A percentile compares a stretch with the other conserved stretches of the same genome.
phyloP scores from a whole-genome alignment of 177 flowering plant species.

The Vitis hybrid region DNA sequence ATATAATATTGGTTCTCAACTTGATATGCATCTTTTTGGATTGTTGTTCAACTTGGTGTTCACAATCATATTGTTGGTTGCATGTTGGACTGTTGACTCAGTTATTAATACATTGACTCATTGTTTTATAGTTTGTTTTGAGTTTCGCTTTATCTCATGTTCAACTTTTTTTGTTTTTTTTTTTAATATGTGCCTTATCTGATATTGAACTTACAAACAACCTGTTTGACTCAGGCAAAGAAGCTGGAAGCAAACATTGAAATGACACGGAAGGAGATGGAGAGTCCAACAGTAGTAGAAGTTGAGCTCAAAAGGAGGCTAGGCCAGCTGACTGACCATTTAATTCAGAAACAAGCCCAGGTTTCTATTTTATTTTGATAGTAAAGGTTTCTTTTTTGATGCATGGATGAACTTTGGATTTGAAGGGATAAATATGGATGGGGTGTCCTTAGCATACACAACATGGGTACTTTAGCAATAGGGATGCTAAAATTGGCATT shows the following conservation, averaged over 20 bases:
- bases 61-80: too few species aligned
- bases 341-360: constrained; percentile 97
- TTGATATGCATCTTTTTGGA: too few species aligned
- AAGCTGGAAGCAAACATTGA: constrained; percentile 67
- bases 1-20: too few species aligned
- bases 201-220: not conserved
- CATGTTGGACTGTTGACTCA: too few species aligned
- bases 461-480: too few species aligned
- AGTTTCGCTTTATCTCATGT: not conserved
- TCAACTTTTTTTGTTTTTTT: not conserved
- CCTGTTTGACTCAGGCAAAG: constrained; percentile 46
- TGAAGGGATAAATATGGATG: too few species aligned
- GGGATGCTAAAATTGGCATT: not conserved
- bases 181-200: not conserved
- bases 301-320: constrained; percentile 90
- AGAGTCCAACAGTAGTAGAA: constrained; percentile 86
- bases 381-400: too few species aligned
- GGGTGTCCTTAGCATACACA: too few species aligned
- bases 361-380: constrained; percentile 30
- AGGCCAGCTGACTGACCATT: constrained; percentile 81
- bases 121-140: not conserved
- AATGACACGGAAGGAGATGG: constrained; percentile 60
- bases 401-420: not conserved
- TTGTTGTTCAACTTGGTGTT: too few species aligned
- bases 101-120: not conserved